phyloP scores from a whole-genome alignment of 768 basidiomycete genomes.

The Leccinellum luteum region DNA sequence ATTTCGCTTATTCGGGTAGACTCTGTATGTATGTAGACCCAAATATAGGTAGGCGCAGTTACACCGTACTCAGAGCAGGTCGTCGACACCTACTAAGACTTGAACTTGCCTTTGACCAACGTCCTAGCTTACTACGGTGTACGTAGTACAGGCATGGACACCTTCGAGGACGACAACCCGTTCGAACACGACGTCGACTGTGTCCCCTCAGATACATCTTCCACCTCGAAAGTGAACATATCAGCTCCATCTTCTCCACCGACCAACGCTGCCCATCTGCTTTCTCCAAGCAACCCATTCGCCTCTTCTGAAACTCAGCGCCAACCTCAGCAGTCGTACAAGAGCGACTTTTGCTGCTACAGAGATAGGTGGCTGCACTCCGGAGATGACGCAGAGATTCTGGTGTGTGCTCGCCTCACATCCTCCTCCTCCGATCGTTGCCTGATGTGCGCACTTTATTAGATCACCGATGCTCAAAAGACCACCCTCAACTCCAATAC shows the following conservation, averaged over 20 bases:
- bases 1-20: conserved; percentile 61
- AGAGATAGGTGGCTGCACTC: conserved; percentile 77
- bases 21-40: conserved; percentile 17
- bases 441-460: conserved; percentile 19
- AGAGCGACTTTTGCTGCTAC: conserved; percentile 76
- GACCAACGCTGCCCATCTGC: conserved; percentile 39
- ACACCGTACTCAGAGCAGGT: neutral
- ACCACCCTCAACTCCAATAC: conserved; percentile 85
- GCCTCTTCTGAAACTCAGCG: conserved; percentile 57
- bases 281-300: conserved; percentile 49
- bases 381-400: conserved; percentile 78
- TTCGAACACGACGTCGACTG: conserved; percentile 48
- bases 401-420: conserved; percentile 44
- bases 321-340: conserved; percentile 51
- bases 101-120: neutral
- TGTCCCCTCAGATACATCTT: conserved; percentile 36
- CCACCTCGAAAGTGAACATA: conserved; percentile 36
- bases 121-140: no score
- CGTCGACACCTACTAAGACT: neutral
- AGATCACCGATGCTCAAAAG: conserved; percentile 97
- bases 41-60: conserved; percentile 24
- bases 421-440: neutral
- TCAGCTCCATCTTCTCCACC: conserved; percentile 59
- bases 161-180: conserved; percentile 66
- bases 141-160: no score